Evolutionary conservation across 192 early-diverging fungal genomes (phyloP).

Genomic region (Gonapodya prolifera): DNA sequence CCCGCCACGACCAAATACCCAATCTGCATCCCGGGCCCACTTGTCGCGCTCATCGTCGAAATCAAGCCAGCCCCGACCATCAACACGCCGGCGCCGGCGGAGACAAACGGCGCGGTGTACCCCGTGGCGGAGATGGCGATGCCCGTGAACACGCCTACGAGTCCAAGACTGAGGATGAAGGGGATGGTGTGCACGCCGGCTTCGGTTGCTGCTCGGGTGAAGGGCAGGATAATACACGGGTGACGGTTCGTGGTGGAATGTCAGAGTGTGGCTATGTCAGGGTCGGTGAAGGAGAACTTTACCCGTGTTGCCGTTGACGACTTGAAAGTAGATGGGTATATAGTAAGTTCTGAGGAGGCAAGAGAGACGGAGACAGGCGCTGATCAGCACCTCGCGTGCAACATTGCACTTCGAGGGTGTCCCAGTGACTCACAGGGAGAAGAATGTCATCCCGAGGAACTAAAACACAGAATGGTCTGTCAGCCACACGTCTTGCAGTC

Average conservation of each 20-base stretch:
- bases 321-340: neutral
- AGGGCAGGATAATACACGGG: too few species aligned
- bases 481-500: neutral
- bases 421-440: too few species aligned
- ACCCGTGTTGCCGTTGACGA: neutral
- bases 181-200: conserved; percentile 49
- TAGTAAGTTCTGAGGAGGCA: too few species aligned
- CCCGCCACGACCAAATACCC: conserved; percentile 38
- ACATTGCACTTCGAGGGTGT: too few species aligned
- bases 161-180: conserved; percentile 37
- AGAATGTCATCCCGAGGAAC: neutral
- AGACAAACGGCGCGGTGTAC: conserved; percentile 27
- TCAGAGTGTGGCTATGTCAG: too few species aligned
- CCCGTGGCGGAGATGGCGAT: conserved; percentile 38
- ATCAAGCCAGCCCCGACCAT: conserved; percentile 42
- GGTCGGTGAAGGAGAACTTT: too few species aligned
- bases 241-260: too few species aligned
- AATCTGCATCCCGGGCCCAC: conserved; percentile 29
- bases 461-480: too few species aligned
- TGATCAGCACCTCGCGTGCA: too few species aligned
- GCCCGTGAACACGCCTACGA: conserved; percentile 35
- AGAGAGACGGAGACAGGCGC: too few species aligned
- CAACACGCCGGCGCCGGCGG: conserved; percentile 36
- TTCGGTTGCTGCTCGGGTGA: too few species aligned
- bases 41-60: conserved; percentile 35